A percentile compares a stretch with the other conserved stretches of the same genome.
These are phyloP conservation scores for Schizonepeta tenuifolia DNA, from an alignment of 257 asterid species.

Conservation along the genomic window DNA sequence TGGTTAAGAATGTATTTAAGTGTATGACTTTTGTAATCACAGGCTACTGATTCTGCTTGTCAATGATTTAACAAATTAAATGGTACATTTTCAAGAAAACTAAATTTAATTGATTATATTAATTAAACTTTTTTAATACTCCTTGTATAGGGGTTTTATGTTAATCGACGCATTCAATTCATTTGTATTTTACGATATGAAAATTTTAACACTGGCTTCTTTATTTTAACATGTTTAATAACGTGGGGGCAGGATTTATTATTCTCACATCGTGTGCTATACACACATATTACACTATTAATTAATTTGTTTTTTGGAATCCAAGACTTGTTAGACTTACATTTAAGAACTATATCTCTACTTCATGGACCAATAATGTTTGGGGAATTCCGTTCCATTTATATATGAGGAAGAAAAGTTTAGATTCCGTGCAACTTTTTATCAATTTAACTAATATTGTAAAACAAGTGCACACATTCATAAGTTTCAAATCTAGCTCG, in stretches of 20 bases:
- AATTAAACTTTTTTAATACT: too few species aligned
- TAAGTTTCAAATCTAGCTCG: conserved; percentile 27
- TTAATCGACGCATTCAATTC: too few species aligned
- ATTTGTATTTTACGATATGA: too few species aligned
- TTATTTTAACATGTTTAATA: too few species aligned
- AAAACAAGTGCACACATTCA: conserved; percentile 18
- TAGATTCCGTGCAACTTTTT: neutral
- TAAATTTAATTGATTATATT: too few species aligned
- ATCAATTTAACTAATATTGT: neutral
- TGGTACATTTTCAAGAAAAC: neutral
- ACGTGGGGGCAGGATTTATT: too few species aligned
- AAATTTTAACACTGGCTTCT: neutral
- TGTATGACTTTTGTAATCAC: neutral
- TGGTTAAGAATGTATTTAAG: conserved; percentile 14
- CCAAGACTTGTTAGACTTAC: too few species aligned
- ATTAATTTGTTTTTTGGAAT: too few species aligned
- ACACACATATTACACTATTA: too few species aligned
- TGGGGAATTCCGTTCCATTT: neutral
- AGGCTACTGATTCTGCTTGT: neutral
- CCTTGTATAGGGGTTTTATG: neutral
- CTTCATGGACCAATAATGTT: neutral
- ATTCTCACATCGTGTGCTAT: too few species aligned
- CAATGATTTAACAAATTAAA: neutral
- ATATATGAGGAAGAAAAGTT: neutral
- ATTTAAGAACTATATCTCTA: neutral